Percentiles rank a stretch among this genome's conserved stretches.
Evolutionary conservation across 1,284 basidiomycete species (phyloP).

Genomic region (Pyrrhoderma lamaoense): DNA sequence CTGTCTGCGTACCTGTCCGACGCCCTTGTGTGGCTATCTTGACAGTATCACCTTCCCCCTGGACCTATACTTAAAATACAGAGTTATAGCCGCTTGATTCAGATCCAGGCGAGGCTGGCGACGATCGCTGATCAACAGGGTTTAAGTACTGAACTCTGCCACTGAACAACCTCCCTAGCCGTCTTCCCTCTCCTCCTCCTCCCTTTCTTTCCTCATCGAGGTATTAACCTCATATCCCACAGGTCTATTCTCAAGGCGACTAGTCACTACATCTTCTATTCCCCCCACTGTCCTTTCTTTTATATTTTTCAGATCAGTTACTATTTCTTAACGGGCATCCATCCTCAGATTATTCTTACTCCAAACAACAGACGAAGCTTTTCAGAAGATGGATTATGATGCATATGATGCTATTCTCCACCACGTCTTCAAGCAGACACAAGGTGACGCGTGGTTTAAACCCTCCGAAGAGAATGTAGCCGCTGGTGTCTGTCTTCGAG

Average conservation of each 20-base stretch:
- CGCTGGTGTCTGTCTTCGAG: conserved; percentile 60
- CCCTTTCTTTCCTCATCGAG: background rate
- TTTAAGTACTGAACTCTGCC: conserved; percentile 1
- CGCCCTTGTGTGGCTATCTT: background rate
- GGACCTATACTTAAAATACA: no score
- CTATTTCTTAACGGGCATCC: no score
- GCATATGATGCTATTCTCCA: conserved; percentile 65
- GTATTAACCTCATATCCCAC: no score
- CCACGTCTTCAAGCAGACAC: conserved; percentile 60
- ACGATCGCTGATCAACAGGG: no score
- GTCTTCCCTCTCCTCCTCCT: conserved; percentile 21
- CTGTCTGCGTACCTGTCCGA: background rate
- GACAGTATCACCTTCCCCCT: background rate
- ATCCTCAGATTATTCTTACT: background rate
- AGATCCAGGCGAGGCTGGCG: no score
- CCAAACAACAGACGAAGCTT: background rate
- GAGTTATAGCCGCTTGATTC: no score
- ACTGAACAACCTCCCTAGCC: conserved; percentile 23
- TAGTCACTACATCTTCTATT: no score
- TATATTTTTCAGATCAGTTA: no score
- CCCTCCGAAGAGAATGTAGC: conserved; percentile 64
- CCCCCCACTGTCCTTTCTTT: no score
- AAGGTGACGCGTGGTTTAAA: conserved; percentile 71
- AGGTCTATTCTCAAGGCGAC: no score
- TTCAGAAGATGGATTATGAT: conserved; percentile 58